Evolutionary conservation across 164 flowering plant species (phyloP), one percentile per base, ranked within the genome.

Genomic region (Akebia trifoliata): DNA sequence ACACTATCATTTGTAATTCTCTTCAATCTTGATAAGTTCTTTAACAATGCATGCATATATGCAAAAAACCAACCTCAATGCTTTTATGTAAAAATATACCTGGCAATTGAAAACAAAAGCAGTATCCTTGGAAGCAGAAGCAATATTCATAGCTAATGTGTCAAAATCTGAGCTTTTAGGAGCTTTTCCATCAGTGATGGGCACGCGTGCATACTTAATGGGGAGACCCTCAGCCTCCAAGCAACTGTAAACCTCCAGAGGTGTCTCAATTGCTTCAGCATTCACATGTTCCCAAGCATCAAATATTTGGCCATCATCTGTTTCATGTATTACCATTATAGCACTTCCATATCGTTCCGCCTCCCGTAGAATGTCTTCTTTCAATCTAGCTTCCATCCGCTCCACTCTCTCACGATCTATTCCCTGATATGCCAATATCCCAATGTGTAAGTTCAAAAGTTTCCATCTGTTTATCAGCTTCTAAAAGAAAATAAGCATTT

Each of bases 171-270:
- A 92, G 73, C 96, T 85, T 78, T 88, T 86, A 56, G 98, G 98
- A 72, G 98, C 98, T 77, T 92, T 92, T 28, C 98, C 98, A 74
- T 92, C 98, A 54, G 98, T 92, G 59, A 92, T 88, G 7, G 98
- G 98, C 36, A 92, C 90, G 57, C 98, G 88, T 44, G 98, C 98
- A 86, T 92, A 92, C 67, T 77, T 86, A 48, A 92, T 73, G 35
- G 95, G 90, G 62, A 84, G 81, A 61, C 98, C 96, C 48, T 85
- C 86, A 70, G 66, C 71, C 72, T 81, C 80, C 50, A 92, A 75
- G 73, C 80, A 69, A 60, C 66, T 82, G 67, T 80, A 88, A 42
- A 92, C 98, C 69, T 92, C 98, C 49, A 82, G 73, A 22, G 98
- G 95, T 10, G 98, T 92, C 76, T 86, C 85, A 67, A 92, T 63